These are phyloP conservation scores for Saccharomyces paradoxus DNA, from an alignment of 805 yeast species.

Conservation along the genomic window DNA sequence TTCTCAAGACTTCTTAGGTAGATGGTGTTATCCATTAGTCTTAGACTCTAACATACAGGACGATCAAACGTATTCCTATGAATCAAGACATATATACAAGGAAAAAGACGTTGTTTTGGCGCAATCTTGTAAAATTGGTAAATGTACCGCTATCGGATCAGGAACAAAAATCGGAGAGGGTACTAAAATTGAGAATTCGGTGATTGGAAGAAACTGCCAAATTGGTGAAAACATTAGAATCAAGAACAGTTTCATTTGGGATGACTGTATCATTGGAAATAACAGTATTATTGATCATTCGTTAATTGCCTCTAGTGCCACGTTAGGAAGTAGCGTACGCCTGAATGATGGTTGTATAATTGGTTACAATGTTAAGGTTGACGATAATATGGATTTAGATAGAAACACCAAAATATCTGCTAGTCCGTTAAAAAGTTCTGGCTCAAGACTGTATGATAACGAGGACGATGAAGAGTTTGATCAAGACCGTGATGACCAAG, in stretches of 20 bases:
- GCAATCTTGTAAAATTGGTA: constrained; percentile 80
- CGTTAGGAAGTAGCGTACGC: constrained; percentile 43
- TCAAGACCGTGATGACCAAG: constrained; percentile 15
- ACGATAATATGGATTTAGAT: constrained; percentile 41
- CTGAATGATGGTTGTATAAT: constrained; percentile 68
- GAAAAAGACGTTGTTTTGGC: constrained; percentile 85
- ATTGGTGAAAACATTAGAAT: constrained; percentile 74
- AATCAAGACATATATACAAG: constrained; percentile 79
- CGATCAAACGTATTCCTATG: constrained; percentile 70
- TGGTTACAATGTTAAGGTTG: constrained; percentile 67
- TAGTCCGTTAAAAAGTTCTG: constrained; percentile 33
- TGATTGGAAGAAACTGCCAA: constrained; percentile 77
- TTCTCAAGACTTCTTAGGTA: constrained; percentile 77
- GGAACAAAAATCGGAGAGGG: constrained; percentile 71
- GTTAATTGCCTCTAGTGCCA: constrained; percentile 61
- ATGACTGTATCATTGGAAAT: constrained; percentile 65
- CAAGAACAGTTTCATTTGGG: constrained; percentile 80
- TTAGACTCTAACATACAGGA: constrained; percentile 75
- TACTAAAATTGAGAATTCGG: constrained; percentile 55
- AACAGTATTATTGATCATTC: constrained; percentile 49
- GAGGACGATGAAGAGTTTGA: constrained; percentile 25
- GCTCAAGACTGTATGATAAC: constrained; percentile 24
- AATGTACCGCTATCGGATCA: constrained; percentile 75
- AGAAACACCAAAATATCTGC: constrained; percentile 47
- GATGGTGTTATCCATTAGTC: constrained; percentile 89